A percentile compares a stretch with the other conserved stretches of the same genome.
Conservation (phyloP, 2,329 filamentous ascomycete species). For the Penicillium olsonii region DNA sequence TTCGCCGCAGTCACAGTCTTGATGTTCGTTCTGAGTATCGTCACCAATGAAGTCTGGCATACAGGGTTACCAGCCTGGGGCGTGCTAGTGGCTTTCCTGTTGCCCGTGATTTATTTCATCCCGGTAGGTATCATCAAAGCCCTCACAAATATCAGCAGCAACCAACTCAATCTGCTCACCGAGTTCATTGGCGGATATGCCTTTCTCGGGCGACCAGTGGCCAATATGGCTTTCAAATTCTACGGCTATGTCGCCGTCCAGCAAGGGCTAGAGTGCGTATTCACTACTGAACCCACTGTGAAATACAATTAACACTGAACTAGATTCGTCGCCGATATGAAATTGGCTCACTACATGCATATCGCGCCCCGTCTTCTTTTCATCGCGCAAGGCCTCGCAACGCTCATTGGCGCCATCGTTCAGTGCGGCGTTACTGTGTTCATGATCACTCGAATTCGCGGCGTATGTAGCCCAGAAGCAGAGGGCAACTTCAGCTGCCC, state of each 20-base stretch:
- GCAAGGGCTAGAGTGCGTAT: slow-evolving; percentile 55
- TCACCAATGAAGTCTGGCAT: slow-evolving; percentile 46
- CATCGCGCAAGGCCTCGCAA: slow-evolving; percentile 53
- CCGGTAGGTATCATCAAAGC: slow-evolving; percentile 52
- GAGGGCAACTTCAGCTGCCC: slow-evolving; percentile 63
- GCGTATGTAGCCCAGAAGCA: slow-evolving; percentile 56
- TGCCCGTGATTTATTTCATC: slow-evolving; percentile 50
- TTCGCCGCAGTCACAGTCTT: slow-evolving; percentile 41
- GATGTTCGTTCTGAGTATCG: slow-evolving; percentile 40
- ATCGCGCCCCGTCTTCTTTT: slow-evolving; percentile 54
- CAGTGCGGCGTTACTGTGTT: slow-evolving; percentile 54
- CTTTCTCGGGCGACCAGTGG: slow-evolving; percentile 49
- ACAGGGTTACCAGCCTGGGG: slow-evolving; percentile 50
- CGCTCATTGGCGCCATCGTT: slow-evolving; percentile 51
- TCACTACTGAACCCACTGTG: too few relatives aligned
- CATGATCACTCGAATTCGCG: slow-evolving; percentile 49
- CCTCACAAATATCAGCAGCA: slow-evolving; percentile 52
- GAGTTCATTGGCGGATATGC: slow-evolving; percentile 54
- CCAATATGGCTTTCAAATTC: slow-evolving; percentile 68
- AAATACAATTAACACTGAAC: neutral
- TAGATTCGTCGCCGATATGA: slow-evolving; percentile 67
- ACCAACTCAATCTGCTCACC: slow-evolving; percentile 50
- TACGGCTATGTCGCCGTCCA: slow-evolving; percentile 69
- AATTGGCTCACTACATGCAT: slow-evolving; percentile 56
- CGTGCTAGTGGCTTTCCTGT: slow-evolving; percentile 47